Evolutionary conservation across 805 yeast genomes (phyloP).

Genomic region (Candida ponderosae): DNA sequence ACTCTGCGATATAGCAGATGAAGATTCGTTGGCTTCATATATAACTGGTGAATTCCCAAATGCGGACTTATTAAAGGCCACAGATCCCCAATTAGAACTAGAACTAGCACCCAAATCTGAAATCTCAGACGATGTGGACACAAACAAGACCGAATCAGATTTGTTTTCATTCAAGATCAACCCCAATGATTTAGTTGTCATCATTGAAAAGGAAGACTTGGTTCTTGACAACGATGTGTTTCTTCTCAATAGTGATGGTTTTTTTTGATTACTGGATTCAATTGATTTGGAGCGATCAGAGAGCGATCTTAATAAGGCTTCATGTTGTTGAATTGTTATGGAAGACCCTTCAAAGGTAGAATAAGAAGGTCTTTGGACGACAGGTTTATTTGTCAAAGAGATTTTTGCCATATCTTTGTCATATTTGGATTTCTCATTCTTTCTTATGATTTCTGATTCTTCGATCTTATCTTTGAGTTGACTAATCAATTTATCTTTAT

Average conservation of each 20-base stretch:
- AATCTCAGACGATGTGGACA: no score
- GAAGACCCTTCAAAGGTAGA: not conserved
- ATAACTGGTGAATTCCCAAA: not conserved
- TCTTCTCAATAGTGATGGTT: not conserved
- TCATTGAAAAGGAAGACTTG: not conserved
- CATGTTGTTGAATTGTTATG: not conserved
- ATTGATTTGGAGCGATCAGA: not conserved
- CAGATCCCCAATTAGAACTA: not conserved
- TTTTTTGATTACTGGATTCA: not conserved
- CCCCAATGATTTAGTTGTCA: not conserved
- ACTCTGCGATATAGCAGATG: no score
- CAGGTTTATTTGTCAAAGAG: slow-evolving; percentile 1
- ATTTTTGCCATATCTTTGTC: slow-evolving; percentile 17
- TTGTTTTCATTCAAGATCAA: no score
- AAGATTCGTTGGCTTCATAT: not conserved
- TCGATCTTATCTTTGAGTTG: slow-evolving; percentile 45
- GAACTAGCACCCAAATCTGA: no score
- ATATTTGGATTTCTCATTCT: slow-evolving; percentile 42
- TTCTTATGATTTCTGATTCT: slow-evolving; percentile 51
- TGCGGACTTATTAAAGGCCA: not conserved
- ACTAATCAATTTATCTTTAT: slow-evolving; percentile 54
- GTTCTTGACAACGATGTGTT: not conserved
- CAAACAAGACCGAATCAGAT: not conserved
- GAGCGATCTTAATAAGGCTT: not conserved
- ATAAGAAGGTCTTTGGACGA: not conserved